Evolutionary conservation across 1,284 basidiomycete species (phyloP).

Genomic region (Pascua guehoae): DNA sequence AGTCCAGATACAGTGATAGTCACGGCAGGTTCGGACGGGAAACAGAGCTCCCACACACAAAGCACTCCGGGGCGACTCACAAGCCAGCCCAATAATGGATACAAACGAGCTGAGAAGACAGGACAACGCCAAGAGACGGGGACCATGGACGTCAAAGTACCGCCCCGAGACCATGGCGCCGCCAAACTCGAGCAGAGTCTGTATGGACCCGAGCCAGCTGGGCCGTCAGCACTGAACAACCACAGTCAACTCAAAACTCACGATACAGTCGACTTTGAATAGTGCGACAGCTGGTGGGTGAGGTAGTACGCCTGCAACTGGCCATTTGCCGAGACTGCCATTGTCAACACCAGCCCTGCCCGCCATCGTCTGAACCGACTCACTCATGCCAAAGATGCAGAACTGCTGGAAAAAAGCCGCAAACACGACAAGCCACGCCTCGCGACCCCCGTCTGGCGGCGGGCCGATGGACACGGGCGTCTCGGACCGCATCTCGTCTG

Average conservation of each 20-base stretch:
- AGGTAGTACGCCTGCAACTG: conserved; percentile 39
- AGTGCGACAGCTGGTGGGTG: conserved; percentile 31
- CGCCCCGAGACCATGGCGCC: conserved; percentile 35
- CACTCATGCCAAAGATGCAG: conserved; percentile 28
- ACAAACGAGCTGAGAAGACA: conserved; percentile 31
- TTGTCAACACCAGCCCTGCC: neutral
- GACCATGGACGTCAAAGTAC: conserved; percentile 42
- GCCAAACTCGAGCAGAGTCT: conserved; percentile 31
- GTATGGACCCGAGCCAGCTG: conserved; percentile 42
- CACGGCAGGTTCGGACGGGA: conserved; percentile 11
- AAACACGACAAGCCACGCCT: conserved; percentile 27
- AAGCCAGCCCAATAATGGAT: conserved; percentile 36
- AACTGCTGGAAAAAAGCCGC: conserved; percentile 28
- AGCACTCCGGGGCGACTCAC: conserved; percentile 16
- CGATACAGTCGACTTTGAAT: conserved; percentile 33
- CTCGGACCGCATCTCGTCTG: too few relatives aligned
- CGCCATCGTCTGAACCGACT: conserved; percentile 8
- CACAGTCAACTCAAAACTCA: conserved; percentile 35
- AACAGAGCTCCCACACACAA: neutral
- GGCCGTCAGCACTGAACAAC: conserved; percentile 9
- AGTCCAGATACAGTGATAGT: conserved; percentile 17
- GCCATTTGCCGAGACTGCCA: conserved; percentile 35
- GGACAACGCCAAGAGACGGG: conserved; percentile 19
- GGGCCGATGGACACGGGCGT: conserved; percentile 9
- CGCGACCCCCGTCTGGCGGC: conserved; percentile 27